Percentiles rank a stretch among this genome's conserved stretches.
Evolutionary conservation across 2,329 filamentous ascomycete species (phyloP).

Genomic region (Fusarium oligoseptatum): DNA sequence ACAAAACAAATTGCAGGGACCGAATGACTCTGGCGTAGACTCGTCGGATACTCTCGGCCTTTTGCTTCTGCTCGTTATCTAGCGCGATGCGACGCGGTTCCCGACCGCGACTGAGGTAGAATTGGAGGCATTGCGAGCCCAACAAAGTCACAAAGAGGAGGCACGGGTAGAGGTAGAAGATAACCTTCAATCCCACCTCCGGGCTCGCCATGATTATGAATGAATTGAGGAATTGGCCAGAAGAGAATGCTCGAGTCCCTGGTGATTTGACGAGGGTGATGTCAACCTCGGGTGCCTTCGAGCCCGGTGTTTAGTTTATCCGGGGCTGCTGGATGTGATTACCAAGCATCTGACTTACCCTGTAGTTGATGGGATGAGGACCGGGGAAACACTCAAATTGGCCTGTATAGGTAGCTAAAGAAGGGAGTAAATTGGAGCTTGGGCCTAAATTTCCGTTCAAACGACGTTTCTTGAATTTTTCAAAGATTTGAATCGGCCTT

Average conservation of each 20-base stretch:
- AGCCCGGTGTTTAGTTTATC: neutral
- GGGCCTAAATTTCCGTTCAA: neutral
- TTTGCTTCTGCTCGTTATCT: conserved; percentile 47
- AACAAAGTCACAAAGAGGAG: conserved; percentile 54
- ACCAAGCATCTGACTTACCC: neutral
- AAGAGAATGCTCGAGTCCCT: neutral
- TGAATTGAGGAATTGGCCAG: neutral
- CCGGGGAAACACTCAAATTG: neutral
- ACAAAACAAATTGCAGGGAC: conserved; percentile 51
- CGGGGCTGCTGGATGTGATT: neutral
- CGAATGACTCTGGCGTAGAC: conserved; percentile 53
- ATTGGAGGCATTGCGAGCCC: conserved; percentile 53
- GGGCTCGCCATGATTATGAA: conserved; percentile 49
- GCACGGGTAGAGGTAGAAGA: conserved; percentile 58
- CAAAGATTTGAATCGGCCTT: neutral
- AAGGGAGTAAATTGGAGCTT: neutral
- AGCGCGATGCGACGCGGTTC: conserved; percentile 42
- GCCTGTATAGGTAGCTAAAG: neutral
- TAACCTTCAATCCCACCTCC: conserved; percentile 53
- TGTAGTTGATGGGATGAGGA: neutral
- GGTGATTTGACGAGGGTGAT: neutral
- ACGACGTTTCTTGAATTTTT: neutral
- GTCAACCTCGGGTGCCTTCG: neutral
- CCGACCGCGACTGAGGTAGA: conserved; percentile 51
- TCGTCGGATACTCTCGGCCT: conserved; percentile 45